Percentiles rank a stretch among this genome's conserved stretches.
These are phyloP conservation scores for Cucurbita ficifolia DNA, from an alignment of 306 rosid genomes.

Conservation along the genomic window DNA sequence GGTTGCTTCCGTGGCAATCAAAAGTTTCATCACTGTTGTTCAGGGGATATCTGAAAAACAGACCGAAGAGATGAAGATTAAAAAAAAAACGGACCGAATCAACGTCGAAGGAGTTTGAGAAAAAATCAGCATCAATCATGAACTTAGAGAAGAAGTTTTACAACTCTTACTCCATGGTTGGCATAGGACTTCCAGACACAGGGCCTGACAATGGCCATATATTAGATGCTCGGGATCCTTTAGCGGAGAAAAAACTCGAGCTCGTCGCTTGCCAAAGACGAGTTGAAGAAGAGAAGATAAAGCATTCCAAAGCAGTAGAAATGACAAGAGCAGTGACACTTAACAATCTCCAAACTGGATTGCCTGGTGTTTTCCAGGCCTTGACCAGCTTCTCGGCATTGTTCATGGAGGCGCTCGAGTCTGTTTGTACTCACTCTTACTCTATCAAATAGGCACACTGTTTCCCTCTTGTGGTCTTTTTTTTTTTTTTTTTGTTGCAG, in stretches of 20 bases:
- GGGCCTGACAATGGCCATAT: slow-evolving; percentile 51
- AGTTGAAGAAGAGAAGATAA: slow-evolving; percentile 80
- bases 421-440: slow-evolving; percentile 72
- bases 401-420: slow-evolving; percentile 62
- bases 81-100: slow-evolving; percentile 59
- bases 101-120: slow-evolving; percentile 82
- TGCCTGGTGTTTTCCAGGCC: slow-evolving; percentile 95
- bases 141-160: slow-evolving; percentile 78
- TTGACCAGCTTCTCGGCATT: slow-evolving; percentile 77
- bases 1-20: slow-evolving; percentile 90
- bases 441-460: slow-evolving; percentile 36
- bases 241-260: slow-evolving; percentile 74
- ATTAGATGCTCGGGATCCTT: slow-evolving; percentile 84
- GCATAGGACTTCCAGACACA: slow-evolving; percentile 73
- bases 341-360: slow-evolving; percentile 83
- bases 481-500: not conserved
- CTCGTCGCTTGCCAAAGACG: slow-evolving; percentile 76
- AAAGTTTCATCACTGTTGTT: slow-evolving; percentile 79
- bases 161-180: slow-evolving; percentile 87
- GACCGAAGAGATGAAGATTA: slow-evolving; percentile 67
- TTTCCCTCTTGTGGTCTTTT: not conserved
- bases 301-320: slow-evolving; percentile 75
- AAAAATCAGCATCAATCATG: slow-evolving; percentile 65
- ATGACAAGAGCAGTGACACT: slow-evolving; percentile 92
- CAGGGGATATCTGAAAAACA: slow-evolving; percentile 66